These are phyloP conservation scores for Globisporangium uncinulatum DNA, from an alignment of 352 stramenopile genomes.

Conservation along the genomic window DNA sequence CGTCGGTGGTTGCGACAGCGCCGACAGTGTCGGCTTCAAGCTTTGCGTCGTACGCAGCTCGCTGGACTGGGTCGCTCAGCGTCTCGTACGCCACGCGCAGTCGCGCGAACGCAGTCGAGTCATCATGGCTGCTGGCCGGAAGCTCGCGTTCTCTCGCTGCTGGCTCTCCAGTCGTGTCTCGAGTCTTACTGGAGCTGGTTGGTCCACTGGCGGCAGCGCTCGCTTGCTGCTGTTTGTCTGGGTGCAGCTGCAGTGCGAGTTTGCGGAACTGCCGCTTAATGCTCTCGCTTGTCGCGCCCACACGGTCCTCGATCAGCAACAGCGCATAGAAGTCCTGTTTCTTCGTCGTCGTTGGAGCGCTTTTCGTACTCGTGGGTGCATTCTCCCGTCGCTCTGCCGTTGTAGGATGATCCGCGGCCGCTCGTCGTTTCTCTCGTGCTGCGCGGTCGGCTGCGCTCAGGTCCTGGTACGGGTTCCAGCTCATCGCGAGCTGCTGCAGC, in stretches of 20 bases:
- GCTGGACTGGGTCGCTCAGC: constrained; percentile 48
- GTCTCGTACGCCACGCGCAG: constrained; percentile 70
- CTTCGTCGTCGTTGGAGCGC: not conserved
- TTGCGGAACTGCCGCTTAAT: constrained; percentile 68
- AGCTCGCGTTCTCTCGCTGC: constrained; percentile 4
- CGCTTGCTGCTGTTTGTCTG: constrained; percentile 42
- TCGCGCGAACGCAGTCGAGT: constrained; percentile 53
- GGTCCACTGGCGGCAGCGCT: not conserved
- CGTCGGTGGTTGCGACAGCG: constrained; percentile 4
- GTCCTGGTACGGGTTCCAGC: constrained; percentile 79
- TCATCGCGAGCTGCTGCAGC: constrained; percentile 46
- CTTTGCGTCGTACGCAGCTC: constrained; percentile 53
- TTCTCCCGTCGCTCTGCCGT: not conserved
- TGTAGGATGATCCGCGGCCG: constrained; percentile 7
- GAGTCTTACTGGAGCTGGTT: not conserved
- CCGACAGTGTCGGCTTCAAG: constrained; percentile 16
- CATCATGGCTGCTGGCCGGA: constrained; percentile 1
- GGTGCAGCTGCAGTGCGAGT: constrained; percentile 55
- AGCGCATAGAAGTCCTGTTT: constrained; percentile 70
- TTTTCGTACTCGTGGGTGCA: not conserved
- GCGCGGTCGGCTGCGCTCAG: constrained; percentile 18
- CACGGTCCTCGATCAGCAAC: constrained; percentile 26
- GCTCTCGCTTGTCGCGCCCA: constrained; percentile 26
- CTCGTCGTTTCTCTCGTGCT: constrained; percentile 9
- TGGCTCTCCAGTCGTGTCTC: not conserved